Base-by-base conservation (phyloP, 768 basidiomycete genomes). In the Hypholoma sublateritium region DNA sequence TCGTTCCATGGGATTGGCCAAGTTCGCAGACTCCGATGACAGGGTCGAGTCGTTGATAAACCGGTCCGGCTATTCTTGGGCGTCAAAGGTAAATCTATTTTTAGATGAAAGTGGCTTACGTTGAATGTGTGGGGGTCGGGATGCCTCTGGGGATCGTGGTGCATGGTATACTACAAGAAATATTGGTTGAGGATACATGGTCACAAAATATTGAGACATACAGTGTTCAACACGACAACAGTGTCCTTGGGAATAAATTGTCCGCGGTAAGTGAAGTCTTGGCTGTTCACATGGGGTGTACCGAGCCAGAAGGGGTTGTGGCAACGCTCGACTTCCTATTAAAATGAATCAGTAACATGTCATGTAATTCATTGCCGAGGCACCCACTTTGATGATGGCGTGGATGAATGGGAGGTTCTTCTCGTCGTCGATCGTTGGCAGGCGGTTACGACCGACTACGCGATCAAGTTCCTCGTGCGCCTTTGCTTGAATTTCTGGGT, bases 21-120 rank as follows among this genome's bases (percentile, higher is more conserved):
- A 63, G 37, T 78, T 77, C 14, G 77, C 76, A 2, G 78, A 80
- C 53, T 80, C 78, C 1, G 75, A 73, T 17, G 72, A 72, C 16
- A 69, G 65, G 8, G 69, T 69, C 0, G 58, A 56, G 56, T 81
- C 77, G 19, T 69, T 65, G 34, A 80, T 56, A 62, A 75, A 81
- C 2, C 80, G 71, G 11, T 81, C 77, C n/a, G 80, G 79, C 69
- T 78, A 21, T 14, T 37, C 36, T 12, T 42, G 17, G 21, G 24
- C 8, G 32, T 16, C 16, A 55, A 39, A 32, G n/a, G 9, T 19
- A 3, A 16, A 17, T 24, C 14, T 36, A 43, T 44, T 28, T 28
- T 19, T 55, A 37, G 25, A 9, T 17, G 21, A 12, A 8, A 14
- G 17, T 14, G 32, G 21, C 55, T n/a, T 44, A 73, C 72, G 44